phyloP scores from a whole-genome alignment of 352 stramenopile genomes.

The Pythium phragmitis region DNA sequence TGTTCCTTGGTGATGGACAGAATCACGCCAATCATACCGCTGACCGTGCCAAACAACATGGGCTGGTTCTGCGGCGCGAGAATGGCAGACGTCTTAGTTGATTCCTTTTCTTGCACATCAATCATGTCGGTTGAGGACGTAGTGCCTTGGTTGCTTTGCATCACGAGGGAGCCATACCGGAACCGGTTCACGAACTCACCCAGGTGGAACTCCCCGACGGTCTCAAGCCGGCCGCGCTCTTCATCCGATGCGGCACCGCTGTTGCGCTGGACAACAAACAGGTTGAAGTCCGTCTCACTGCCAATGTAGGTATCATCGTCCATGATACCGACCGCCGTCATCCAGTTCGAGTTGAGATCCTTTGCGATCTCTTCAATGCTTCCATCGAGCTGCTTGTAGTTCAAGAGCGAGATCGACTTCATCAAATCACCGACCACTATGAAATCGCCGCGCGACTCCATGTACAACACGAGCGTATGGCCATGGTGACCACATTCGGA shows the following conservation, averaged over 20 bases:
- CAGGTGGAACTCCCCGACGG: conserved; percentile 93
- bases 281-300: conserved; percentile 94
- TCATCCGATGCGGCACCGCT: conserved; percentile 91
- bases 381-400: conserved; percentile 91
- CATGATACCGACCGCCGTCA: conserved; percentile 92
- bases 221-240: conserved; percentile 91
- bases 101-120: conserved; percentile 32
- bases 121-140: conserved; percentile 43
- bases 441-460: conserved; percentile 93
- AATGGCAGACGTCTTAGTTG: conserved; percentile 8
- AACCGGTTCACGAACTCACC: conserved; percentile 97
- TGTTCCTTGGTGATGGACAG: conserved; percentile 90
- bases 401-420: conserved; percentile 95
- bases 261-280: conserved; percentile 95
- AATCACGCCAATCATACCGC: conserved; percentile 95
- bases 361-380: conserved; percentile 95
- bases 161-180: conserved; percentile 93
- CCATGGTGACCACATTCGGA: conserved; percentile 94
- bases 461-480: conserved; percentile 95
- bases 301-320: conserved; percentile 96
- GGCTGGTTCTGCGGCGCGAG: conserved; percentile 34
- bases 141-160: conserved; percentile 74
- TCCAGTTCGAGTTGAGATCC: conserved; percentile 97
- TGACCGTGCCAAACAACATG: conserved; percentile 95
- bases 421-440: conserved; percentile 97